These are phyloP conservation scores for Chrysoporthe austroafricana DNA, from an alignment of 2,329 filamentous ascomycete genomes.

Conservation along the genomic window DNA sequence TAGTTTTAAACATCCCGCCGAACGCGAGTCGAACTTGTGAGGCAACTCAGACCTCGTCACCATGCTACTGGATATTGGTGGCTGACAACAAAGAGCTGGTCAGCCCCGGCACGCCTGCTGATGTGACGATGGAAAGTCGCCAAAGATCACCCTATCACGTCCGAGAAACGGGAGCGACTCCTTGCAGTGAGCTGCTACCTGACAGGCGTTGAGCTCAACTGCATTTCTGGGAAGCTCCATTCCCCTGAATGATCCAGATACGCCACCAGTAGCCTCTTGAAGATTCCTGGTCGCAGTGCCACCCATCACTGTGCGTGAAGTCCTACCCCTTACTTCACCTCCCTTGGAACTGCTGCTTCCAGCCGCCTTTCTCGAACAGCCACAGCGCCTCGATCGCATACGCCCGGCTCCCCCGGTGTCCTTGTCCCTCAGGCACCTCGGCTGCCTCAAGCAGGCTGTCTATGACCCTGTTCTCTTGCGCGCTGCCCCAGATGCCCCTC, in stretches of 20 bases:
- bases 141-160: too few relatives aligned
- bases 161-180: too few relatives aligned
- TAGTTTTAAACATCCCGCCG: too few relatives aligned
- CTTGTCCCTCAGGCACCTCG: conserved; percentile 61
- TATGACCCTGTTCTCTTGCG: conserved; percentile 77
- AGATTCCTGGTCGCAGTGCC: background rate
- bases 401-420: conserved; percentile 78
- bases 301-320: background rate
- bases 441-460: conserved; percentile 79
- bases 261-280: background rate
- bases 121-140: too few relatives aligned
- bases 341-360: conserved; percentile 65
- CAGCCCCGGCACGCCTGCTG: too few relatives aligned
- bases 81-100: too few relatives aligned
- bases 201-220: too few relatives aligned
- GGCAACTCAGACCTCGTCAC: too few relatives aligned
- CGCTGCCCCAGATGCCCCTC: conserved; percentile 79
- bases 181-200: too few relatives aligned
- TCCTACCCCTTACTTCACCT: conserved; percentile 14
- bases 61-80: too few relatives aligned
- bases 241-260: background rate
- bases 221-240: too few relatives aligned
- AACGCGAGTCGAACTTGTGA: too few relatives aligned
- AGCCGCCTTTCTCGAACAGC: conserved; percentile 75
- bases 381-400: conserved; percentile 91